Evolutionary conservation across 257 asterid genomes (phyloP), one percentile per base, ranked within the genome.

Genomic region (Solanum virginianum): DNA sequence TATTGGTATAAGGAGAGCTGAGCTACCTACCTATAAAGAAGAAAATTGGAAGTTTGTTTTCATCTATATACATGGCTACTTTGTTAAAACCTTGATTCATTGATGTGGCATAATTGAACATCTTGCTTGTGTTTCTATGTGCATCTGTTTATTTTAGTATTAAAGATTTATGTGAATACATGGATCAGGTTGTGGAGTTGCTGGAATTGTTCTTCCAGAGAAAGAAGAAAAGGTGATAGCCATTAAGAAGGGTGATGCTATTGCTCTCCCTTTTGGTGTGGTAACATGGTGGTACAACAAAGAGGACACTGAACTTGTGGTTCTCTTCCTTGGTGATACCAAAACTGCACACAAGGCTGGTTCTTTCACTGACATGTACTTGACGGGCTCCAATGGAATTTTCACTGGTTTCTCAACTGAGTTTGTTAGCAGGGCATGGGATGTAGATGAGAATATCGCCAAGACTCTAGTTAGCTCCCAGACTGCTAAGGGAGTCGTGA

Each of bases 241-340:
- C n/a, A 94, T 95, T 84, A 95, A 94, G 93, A 92, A 89, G 87
- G 99, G 98, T 9, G 99, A 95, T 32, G 90, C 98, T 49, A 85
- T 95, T 51, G 99, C 98, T 57, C 90, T 95, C 17, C 99, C 99
- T 22, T 95, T 95, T 79, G 99, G 99, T 4, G 97, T 92, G 8
- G 94, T 92, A 39, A 91, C 95, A 59, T 95, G 99, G 97, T 94
- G 96, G 94, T 92, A 90, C 91, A 95, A 95, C 96, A 92, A 93
- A 81, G 94, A 91, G 18, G 98, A 93, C n/a, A 54, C 94, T 1
- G 97, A 94, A 14, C 92, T 93, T 3, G 94, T 90, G 2, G 83
- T 94, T 83, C 97, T 94, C 86, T 94, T 94, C 89, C 90, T 94
- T 29, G 97, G 98, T 3, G 94, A 93, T 80, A 94, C 98, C 82